A percentile compares a stretch with the other conserved stretches of the same genome.
Evolutionary conservation across 129 eudicot species (phyloP).

Genomic region (Arctium lappa): DNA sequence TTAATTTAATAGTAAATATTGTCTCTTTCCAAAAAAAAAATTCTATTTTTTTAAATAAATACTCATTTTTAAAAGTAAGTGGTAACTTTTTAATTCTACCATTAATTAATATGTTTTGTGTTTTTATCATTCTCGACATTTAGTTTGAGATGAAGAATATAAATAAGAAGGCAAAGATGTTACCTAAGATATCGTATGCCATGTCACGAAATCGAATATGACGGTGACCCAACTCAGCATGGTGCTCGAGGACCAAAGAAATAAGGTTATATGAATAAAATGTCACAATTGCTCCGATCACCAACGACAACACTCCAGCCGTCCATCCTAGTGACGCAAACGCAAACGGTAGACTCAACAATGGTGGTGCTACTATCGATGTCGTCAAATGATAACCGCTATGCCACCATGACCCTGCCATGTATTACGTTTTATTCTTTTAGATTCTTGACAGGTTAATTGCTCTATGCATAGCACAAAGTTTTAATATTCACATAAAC

Average conservation of each 20-base stretch:
- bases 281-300: constrained; percentile 60
- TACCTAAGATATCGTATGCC: constrained; percentile 82
- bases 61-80: too few species aligned
- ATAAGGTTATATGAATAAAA: constrained; percentile 83
- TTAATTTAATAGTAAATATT: too few species aligned
- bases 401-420: constrained; percentile 89
- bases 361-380: constrained; percentile 80
- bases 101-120: too few species aligned
- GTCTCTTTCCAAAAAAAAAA: neutral
- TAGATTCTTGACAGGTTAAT: neutral
- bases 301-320: constrained; percentile 49
- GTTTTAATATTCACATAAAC: neutral
- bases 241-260: constrained; percentile 78
- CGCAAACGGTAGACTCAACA: constrained; percentile 83
- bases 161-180: neutral
- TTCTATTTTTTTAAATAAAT: too few species aligned
- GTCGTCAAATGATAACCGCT: constrained; percentile 87
- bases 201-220: constrained; percentile 82
- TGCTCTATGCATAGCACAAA: neutral
- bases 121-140: neutral
- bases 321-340: constrained; percentile 78
- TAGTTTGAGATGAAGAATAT: neutral
- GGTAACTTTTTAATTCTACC: too few species aligned
- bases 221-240: constrained; percentile 64
- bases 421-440: neutral